phyloP scores from a whole-genome alignment of 2,329 filamentous ascomycete genomes.

The Lizonia empirigonia region DNA sequence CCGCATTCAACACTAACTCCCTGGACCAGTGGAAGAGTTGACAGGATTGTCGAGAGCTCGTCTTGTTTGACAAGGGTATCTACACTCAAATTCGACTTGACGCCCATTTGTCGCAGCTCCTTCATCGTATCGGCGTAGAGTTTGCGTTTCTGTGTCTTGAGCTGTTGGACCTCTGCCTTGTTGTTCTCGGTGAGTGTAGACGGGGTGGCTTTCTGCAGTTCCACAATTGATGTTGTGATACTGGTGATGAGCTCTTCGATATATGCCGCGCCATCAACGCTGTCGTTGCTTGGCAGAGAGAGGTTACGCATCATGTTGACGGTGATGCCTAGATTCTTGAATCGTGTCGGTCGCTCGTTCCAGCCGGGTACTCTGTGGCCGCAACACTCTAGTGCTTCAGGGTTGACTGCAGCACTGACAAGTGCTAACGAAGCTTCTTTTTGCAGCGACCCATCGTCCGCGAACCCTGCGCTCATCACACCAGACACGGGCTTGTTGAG shows the following conservation, averaged over 20 bases:
- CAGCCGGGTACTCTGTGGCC: constrained; percentile 36
- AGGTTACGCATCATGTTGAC: constrained; percentile 75
- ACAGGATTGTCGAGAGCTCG: constrained; percentile 71
- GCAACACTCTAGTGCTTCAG: constrained; percentile 29
- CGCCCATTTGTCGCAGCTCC: constrained; percentile 83
- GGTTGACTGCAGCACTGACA: constrained; percentile 21
- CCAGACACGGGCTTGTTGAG: constrained; percentile 76
- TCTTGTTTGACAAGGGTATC: constrained; percentile 75
- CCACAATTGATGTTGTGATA: constrained; percentile 69
- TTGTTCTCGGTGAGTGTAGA: constrained; percentile 83
- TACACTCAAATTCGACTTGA: constrained; percentile 79
- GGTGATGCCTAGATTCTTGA: constrained; percentile 73
- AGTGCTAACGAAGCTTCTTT: constrained; percentile 18
- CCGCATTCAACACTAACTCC: constrained; percentile 36
- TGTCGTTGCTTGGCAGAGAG: constrained; percentile 58
- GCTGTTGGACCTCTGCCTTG: constrained; percentile 79
- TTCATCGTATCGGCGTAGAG: constrained; percentile 89
- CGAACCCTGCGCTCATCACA: constrained; percentile 52
- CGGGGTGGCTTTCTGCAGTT: constrained; percentile 85
- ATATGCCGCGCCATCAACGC: constrained; percentile 62
- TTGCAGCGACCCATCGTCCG: constrained; percentile 30
- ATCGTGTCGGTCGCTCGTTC: constrained; percentile 62
- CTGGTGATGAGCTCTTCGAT: constrained; percentile 72
- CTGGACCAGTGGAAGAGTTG: constrained; percentile 51
- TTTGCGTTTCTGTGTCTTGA: constrained; percentile 88